A percentile compares a stretch with the other conserved stretches of the same genome.
Evolutionary conservation across 805 yeast genomes (phyloP).

Genomic region (Ogataea zsoltii): DNA sequence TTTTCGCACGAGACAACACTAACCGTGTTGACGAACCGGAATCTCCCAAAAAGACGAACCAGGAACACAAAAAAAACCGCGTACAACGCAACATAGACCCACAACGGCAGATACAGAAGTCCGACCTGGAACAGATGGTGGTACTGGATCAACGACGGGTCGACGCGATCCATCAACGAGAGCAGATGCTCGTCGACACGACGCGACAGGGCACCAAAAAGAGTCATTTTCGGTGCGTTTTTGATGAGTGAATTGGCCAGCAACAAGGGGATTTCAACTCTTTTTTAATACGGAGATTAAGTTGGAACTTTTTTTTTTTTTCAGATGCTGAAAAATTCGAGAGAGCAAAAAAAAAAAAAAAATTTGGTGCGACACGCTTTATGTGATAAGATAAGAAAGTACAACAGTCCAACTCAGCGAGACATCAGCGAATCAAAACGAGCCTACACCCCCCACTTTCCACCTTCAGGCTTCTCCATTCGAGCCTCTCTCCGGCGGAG

Average conservation of each 20-base stretch:
- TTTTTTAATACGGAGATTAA: too few relatives aligned
- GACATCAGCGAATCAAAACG: too few relatives aligned
- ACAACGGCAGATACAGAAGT: conserved; percentile 15
- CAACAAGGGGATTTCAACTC: neutral
- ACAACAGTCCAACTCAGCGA: too few relatives aligned
- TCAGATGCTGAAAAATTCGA: neutral
- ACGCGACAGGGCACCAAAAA: neutral
- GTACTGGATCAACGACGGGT: conserved; percentile 10
- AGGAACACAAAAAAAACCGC: neutral
- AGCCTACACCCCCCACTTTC: too few relatives aligned
- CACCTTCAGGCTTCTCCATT: neutral
- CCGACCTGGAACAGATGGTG: conserved; percentile 15
- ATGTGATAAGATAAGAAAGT: too few relatives aligned
- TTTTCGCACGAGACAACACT: conserved; percentile 8
- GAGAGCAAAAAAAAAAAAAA: too few relatives aligned
- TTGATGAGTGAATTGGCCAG: too few relatives aligned
- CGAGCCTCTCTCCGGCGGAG: conserved; percentile 34
- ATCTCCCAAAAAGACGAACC: neutral
- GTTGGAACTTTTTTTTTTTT: too few relatives aligned
- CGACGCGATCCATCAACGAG: conserved; percentile 2
- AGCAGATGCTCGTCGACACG: conserved; percentile 7
- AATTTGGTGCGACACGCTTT: too few relatives aligned
- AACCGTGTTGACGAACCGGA: conserved; percentile 17
- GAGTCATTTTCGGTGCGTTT: neutral
- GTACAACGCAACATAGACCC: conserved; percentile 12